phyloP scores from a whole-genome alignment of 208 protist genomes.

The Chromosphaera perkinsii region DNA sequence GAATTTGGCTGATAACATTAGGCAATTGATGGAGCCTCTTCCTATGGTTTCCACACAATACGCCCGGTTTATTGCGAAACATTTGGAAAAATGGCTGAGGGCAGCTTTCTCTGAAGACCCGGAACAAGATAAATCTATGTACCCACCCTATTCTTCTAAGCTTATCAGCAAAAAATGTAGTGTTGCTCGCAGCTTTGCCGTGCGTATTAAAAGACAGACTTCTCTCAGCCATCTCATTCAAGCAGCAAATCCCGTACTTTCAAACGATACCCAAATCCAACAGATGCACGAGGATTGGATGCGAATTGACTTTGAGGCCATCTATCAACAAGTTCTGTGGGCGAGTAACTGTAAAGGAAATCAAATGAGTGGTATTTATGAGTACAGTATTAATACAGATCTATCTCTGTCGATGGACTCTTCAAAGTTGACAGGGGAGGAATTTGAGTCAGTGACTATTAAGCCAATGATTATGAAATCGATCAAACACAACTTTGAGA shows the following conservation, averaged over 20 bases:
- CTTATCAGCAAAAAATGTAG: too few relatives aligned
- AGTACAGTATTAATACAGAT: background rate
- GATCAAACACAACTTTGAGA: background rate
- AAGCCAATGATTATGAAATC: background rate
- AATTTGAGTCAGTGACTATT: background rate
- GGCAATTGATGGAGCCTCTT: too few relatives aligned
- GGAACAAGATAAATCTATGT: background rate
- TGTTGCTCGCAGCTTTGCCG: background rate
- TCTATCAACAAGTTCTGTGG: background rate
- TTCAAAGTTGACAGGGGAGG: background rate
- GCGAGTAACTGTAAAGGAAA: background rate
- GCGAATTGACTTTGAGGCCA: slow-evolving; percentile 3
- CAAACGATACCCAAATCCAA: background rate
- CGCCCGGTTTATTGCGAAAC: too few relatives aligned
- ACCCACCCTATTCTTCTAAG: background rate
- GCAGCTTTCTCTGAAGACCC: background rate
- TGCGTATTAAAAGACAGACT: background rate
- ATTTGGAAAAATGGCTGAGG: background rate
- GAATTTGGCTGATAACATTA: too few relatives aligned
- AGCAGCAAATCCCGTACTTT: background rate
- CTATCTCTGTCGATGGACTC: background rate
- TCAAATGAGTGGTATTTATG: background rate
- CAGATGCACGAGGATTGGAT: slow-evolving; percentile 3
- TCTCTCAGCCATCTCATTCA: slow-evolving; percentile 11
- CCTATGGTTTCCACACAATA: too few relatives aligned